phyloP scores from a whole-genome alignment of 2,329 filamentous ascomycete species.

The Blumeria graminis region DNA sequence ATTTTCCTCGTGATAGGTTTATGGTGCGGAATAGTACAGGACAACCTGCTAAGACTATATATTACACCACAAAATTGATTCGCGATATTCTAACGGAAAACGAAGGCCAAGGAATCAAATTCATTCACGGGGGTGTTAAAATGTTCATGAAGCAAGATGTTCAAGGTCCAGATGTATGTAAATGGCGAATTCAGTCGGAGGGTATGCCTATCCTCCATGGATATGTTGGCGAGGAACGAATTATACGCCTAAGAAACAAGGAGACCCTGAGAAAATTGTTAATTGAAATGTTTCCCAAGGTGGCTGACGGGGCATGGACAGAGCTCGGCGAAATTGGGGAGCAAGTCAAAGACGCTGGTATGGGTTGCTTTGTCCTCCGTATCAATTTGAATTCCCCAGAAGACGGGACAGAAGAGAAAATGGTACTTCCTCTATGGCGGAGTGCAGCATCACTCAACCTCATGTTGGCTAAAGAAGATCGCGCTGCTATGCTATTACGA shows the following conservation, averaged over 20 bases:
- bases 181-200: conserved; percentile 89
- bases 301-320: conserved; percentile 49
- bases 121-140: conserved; percentile 89
- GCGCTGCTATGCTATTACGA: conserved; percentile 71
- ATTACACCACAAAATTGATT: conserved; percentile 73
- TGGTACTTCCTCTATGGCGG: conserved; percentile 86
- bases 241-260: conserved; percentile 52
- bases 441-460: conserved; percentile 79
- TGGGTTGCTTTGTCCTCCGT: conserved; percentile 80
- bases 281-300: conserved; percentile 90
- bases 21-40: conserved; percentile 88
- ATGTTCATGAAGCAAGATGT: conserved; percentile 98
- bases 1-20: conserved; percentile 77
- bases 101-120: conserved; percentile 76
- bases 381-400: conserved; percentile 47
- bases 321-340: conserved; percentile 72
- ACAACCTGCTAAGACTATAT: conserved; percentile 78
- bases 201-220: conserved; percentile 77
- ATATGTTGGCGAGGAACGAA: conserved; percentile 59
- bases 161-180: conserved; percentile 63
- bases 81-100: conserved; percentile 71
- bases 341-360: conserved; percentile 50
- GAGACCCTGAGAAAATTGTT: conserved; percentile 62
- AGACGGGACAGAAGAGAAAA: conserved; percentile 44
- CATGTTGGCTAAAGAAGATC: conserved; percentile 95